Conservation (phyloP, 306 rosid genomes). For the Canavalia ensiformis region DNA sequence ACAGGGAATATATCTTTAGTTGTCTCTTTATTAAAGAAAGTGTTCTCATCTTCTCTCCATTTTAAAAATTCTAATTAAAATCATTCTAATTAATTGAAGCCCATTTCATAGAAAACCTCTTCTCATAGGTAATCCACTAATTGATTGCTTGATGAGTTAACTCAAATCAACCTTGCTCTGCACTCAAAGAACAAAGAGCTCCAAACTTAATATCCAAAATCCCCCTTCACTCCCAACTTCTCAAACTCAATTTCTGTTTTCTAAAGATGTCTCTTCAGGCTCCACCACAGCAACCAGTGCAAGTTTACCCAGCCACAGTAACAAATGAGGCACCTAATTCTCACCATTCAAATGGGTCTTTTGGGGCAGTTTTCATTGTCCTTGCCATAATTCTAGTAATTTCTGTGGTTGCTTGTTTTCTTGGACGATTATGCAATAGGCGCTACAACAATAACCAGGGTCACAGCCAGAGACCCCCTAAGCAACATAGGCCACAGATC, state of each 20-base stretch:
- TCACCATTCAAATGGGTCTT: constrained; percentile 82
- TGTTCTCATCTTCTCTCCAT: constrained; percentile 46
- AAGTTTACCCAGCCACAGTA: constrained; percentile 67
- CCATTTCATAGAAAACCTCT: constrained; percentile 50
- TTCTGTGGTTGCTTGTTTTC: constrained; percentile 80
- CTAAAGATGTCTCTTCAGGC: constrained; percentile 59
- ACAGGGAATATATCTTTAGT: constrained; percentile 57
- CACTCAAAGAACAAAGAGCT: constrained; percentile 72
- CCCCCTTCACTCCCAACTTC: constrained; percentile 1
- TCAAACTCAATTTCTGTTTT: constrained; percentile 19
- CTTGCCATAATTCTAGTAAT: constrained; percentile 75
- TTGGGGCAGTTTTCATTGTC: constrained; percentile 90
- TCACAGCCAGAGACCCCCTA: constrained; percentile 29
- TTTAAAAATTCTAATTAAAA: constrained; percentile 44
- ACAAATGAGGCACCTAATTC: constrained; percentile 53
- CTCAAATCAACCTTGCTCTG: constrained; percentile 50
- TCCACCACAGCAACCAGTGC: constrained; percentile 65
- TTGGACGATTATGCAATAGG: constrained; percentile 77
- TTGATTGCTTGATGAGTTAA: constrained; percentile 60
- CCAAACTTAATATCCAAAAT: constrained; percentile 33
- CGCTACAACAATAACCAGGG: constrained; percentile 31
- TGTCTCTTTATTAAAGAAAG: constrained; percentile 73
- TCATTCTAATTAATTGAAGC: constrained; percentile 43
- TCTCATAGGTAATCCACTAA: constrained; percentile 45
- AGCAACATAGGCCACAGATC: constrained; percentile 56